phyloP scores from a whole-genome alignment of 2,329 filamentous ascomycete species.

The Aspergillus hiratsukae region DNA sequence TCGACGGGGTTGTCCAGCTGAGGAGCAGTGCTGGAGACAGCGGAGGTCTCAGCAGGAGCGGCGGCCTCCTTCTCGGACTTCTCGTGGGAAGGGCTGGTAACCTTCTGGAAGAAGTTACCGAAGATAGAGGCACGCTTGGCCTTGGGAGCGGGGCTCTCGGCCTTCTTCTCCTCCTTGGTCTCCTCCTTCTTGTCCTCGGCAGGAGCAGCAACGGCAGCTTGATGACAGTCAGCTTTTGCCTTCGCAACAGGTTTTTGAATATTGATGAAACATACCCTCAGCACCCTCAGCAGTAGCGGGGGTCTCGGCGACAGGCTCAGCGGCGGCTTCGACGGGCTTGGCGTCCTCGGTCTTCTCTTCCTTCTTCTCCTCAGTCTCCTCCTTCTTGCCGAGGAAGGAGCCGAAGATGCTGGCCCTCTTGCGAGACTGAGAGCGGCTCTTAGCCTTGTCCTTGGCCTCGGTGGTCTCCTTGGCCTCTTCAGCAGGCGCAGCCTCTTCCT shows the following conservation, averaged over 20 bases:
- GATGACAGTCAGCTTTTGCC: background rate
- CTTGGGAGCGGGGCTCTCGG: slow-evolving; percentile 51
- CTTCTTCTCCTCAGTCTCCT: slow-evolving; percentile 45
- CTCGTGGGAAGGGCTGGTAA: slow-evolving; percentile 42
- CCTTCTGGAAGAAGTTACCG: slow-evolving; percentile 71
- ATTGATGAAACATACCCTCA: slow-evolving; percentile 15
- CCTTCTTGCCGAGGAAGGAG: slow-evolving; percentile 58
- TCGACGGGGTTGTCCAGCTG: slow-evolving; percentile 45
- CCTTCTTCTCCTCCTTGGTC: slow-evolving; percentile 33
- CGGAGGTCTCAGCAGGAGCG: slow-evolving; percentile 43
- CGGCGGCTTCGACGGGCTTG: slow-evolving; percentile 40
- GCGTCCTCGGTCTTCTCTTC: slow-evolving; percentile 38
- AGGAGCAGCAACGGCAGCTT: slow-evolving; percentile 26
- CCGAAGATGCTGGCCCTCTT: slow-evolving; percentile 47
- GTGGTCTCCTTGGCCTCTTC: slow-evolving; percentile 43
- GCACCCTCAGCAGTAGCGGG: slow-evolving; percentile 21
- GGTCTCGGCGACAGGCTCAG: slow-evolving; percentile 42
- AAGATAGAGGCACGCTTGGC: slow-evolving; percentile 83
- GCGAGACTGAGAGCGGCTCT: slow-evolving; percentile 57
- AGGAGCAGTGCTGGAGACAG: slow-evolving; percentile 46
- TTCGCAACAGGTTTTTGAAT: background rate
- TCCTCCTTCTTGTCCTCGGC: slow-evolving; percentile 22
- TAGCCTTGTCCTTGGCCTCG: slow-evolving; percentile 40
- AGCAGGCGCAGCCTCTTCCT: slow-evolving; percentile 41
- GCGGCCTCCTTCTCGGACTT: slow-evolving; percentile 47